These are phyloP conservation scores for Lupinus albus DNA, from an alignment of 306 rosid genomes.

Conservation along the genomic window DNA sequence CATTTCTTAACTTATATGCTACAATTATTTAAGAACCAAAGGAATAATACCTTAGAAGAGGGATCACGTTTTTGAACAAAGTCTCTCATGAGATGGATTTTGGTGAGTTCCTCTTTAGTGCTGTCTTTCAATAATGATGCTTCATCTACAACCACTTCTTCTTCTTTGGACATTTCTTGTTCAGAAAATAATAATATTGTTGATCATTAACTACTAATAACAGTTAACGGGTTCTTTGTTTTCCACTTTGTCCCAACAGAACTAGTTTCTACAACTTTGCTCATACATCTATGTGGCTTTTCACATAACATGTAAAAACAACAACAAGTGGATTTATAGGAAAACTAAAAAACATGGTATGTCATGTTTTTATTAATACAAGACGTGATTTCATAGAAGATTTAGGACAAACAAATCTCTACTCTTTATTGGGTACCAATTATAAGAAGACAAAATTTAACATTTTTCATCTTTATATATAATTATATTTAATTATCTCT, in stretches of 20 bases:
- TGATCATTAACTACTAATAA: background rate
- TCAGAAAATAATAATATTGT: background rate
- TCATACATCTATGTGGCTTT: too few species aligned
- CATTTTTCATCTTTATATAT: too few species aligned
- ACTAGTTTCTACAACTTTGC: background rate
- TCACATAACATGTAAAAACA: background rate
- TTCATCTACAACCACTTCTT: slow-evolving; percentile 18
- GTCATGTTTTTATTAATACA: too few species aligned
- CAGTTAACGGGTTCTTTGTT: background rate
- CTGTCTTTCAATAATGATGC: slow-evolving; percentile 11
- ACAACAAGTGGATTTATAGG: too few species aligned
- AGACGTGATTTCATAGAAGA: too few species aligned
- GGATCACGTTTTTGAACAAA: slow-evolving; percentile 45
- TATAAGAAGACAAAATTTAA: too few species aligned
- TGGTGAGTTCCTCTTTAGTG: slow-evolving; percentile 40
- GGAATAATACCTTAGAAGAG: slow-evolving; percentile 42
- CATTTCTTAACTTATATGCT: too few species aligned
- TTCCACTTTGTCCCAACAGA: background rate
- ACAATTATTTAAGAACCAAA: too few species aligned
- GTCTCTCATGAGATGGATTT: slow-evolving; percentile 48
- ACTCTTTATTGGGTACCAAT: too few species aligned
- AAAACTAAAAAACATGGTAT: too few species aligned
- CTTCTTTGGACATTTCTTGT: slow-evolving; percentile 2
- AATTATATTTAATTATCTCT: too few species aligned
- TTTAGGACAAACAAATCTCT: too few species aligned